phyloP scores from a whole-genome alignment of 2,329 filamentous ascomycete genomes.

The Venturia carpophila region DNA sequence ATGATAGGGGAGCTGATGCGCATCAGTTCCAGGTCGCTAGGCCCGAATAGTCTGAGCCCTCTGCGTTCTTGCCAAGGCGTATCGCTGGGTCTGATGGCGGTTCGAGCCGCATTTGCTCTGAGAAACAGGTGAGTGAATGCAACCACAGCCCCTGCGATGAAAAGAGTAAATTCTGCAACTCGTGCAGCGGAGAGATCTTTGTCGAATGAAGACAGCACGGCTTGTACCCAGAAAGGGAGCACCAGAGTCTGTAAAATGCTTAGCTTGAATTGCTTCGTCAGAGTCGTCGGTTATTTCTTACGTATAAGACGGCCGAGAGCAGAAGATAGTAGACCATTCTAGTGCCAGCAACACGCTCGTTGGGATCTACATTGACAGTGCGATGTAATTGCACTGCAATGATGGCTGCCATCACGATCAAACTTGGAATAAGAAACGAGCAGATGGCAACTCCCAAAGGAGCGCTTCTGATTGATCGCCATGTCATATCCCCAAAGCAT shows the following conservation, averaged over 20 bases:
- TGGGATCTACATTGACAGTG: conserved; percentile 47
- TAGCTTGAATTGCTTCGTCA: conserved; percentile 19
- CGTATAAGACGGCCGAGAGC: conserved; percentile 48
- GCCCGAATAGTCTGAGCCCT: conserved; percentile 38
- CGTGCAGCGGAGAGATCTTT: conserved; percentile 48
- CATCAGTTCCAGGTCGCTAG: conserved; percentile 34
- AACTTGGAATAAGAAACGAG: conserved; percentile 41
- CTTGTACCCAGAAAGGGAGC: conserved; percentile 55
- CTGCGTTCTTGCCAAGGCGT: conserved; percentile 32
- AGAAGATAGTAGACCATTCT: conserved; percentile 62
- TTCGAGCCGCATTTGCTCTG: conserved; percentile 52
- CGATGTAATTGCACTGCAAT: conserved; percentile 52
- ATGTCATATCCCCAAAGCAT: conserved; percentile 61
- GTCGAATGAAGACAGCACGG: conserved; percentile 37
- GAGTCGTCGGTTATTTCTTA: conserved; percentile 38
- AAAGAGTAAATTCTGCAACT: conserved; percentile 58
- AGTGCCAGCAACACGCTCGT: conserved; percentile 56
- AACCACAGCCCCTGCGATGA: conserved; percentile 57
- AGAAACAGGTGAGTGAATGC: conserved; percentile 60
- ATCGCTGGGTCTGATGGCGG: conserved; percentile 45
- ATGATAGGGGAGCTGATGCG: conserved; percentile 34
- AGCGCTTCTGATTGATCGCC: conserved; percentile 57
- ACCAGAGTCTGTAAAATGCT: conserved; percentile 47
- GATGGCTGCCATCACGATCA: conserved; percentile 45
- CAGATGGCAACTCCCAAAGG: conserved; percentile 49